A percentile compares a stretch with the other conserved stretches of the same genome.
phyloP scores from a whole-genome alignment of 768 basidiomycete genomes.

The Macrolepiota dolichaula region DNA sequence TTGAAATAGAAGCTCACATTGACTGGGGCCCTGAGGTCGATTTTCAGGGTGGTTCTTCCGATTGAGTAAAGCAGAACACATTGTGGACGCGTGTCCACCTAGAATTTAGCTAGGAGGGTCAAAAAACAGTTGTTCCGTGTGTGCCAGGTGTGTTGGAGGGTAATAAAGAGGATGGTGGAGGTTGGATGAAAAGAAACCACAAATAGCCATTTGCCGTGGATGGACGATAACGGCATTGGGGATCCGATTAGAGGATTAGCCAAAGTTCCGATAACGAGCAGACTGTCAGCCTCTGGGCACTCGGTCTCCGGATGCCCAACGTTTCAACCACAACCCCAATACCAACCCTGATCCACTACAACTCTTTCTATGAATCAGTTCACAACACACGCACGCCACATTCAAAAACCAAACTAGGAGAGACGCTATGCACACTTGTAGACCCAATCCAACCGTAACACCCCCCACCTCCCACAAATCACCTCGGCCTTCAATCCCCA shows the following conservation, averaged over 20 bases:
- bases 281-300: not conserved
- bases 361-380: not conserved
- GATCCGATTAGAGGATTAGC: not conserved
- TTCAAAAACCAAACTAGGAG: not conserved
- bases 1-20: not conserved
- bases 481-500: not conserved
- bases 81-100: conserved; percentile 4
- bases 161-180: not conserved
- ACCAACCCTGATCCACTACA: not conserved
- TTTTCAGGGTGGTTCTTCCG: conserved; percentile 1
- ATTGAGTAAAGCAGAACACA: conserved; percentile 7
- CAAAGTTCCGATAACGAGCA: not conserved
- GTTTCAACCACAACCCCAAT: not conserved
- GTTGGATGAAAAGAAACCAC: not conserved
- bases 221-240: conserved; percentile 1
- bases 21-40: not conserved
- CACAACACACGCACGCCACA: not conserved
- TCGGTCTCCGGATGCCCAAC: not conserved
- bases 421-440: conserved; percentile 1
- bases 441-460: not conserved
- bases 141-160: too few relatives aligned
- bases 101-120: not conserved
- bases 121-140: too few relatives aligned
- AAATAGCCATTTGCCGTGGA: not conserved
- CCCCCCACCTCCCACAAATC: not conserved